A percentile compares a stretch with the other conserved stretches of the same genome.
These are phyloP conservation scores for Zygnema circumcarinatum DNA, from an alignment of 139 green algal species.

Conservation along the genomic window DNA sequence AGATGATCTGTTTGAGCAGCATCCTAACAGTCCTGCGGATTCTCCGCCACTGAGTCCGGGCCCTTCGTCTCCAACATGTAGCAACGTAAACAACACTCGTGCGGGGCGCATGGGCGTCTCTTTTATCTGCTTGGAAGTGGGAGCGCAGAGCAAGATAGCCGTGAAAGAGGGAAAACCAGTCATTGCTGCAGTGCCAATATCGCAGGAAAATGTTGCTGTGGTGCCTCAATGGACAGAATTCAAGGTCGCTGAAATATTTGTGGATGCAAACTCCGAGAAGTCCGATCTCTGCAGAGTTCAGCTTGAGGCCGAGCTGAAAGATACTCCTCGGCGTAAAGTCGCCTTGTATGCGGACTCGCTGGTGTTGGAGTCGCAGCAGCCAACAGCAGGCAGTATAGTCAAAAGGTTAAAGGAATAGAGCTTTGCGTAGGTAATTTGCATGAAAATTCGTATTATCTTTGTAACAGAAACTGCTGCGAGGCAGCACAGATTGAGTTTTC, in stretches of 20 bases:
- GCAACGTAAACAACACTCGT: not conserved
- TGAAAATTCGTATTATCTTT: no score
- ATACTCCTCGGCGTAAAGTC: not conserved
- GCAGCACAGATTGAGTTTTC: no score
- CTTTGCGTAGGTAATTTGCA: no score
- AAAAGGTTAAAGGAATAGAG: no score
- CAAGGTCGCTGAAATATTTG: not conserved
- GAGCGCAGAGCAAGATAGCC: not conserved
- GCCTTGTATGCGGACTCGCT: not conserved
- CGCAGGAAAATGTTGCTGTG: not conserved
- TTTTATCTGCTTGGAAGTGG: not conserved
- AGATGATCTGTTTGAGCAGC: not conserved
- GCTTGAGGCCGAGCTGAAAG: not conserved
- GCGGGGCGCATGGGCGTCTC: not conserved
- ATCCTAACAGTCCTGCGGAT: not conserved
- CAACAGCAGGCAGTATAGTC: no score
- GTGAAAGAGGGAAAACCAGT: not conserved
- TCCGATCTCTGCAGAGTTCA: not conserved
- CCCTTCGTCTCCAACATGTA: not conserved
- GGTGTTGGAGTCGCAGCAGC: no score
- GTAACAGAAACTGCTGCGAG: no score
- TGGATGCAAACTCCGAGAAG: not conserved
- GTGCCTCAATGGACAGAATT: not conserved
- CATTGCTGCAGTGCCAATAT: not conserved
- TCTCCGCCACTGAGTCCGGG: not conserved